Evolutionary conservation across 805 yeast species (phyloP).

Genomic region (Candida ascalaphidarum): DNA sequence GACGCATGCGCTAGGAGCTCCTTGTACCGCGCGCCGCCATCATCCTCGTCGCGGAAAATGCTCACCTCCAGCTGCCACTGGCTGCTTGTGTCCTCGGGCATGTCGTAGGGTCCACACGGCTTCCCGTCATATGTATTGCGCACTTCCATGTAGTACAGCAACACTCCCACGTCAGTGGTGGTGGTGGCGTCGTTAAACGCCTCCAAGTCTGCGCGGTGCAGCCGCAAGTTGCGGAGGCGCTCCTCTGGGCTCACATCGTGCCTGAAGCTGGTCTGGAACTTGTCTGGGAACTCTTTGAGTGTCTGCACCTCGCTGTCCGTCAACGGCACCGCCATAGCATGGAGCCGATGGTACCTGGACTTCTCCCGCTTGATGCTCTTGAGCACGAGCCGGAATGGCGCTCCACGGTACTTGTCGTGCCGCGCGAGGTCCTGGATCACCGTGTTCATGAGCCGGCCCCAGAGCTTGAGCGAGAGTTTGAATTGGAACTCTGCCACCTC

Average conservation of each 20-base stretch:
- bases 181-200: slow-evolving; percentile 14
- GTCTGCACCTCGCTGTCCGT: slow-evolving; percentile 9
- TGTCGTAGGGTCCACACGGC: no score
- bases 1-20: no score
- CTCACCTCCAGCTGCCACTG: no score
- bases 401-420: slow-evolving; percentile 4
- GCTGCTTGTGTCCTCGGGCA: no score
- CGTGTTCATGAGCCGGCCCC: slow-evolving; percentile 19
- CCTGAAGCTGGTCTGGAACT: slow-evolving; percentile 23
- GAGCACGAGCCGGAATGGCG: slow-evolving; percentile 21
- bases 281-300: slow-evolving; percentile 16
- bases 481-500: slow-evolving; percentile 10
- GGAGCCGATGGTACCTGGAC: slow-evolving; percentile 5
- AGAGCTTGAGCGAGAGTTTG: slow-evolving; percentile 11
- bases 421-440: slow-evolving; percentile 18
- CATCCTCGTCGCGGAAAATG: no score
- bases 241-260: slow-evolving; percentile 15
- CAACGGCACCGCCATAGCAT: slow-evolving; percentile 24
- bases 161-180: slow-evolving; percentile 9
- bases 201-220: slow-evolving; percentile 17
- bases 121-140: no score
- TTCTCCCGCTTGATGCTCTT: slow-evolving; percentile 4
- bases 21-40: no score
- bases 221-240: slow-evolving; percentile 12
- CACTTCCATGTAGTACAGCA: slow-evolving; percentile 14